Base-by-base conservation (phyloP, 306 rosid species). In the Styphnolobium japonicum region DNA sequence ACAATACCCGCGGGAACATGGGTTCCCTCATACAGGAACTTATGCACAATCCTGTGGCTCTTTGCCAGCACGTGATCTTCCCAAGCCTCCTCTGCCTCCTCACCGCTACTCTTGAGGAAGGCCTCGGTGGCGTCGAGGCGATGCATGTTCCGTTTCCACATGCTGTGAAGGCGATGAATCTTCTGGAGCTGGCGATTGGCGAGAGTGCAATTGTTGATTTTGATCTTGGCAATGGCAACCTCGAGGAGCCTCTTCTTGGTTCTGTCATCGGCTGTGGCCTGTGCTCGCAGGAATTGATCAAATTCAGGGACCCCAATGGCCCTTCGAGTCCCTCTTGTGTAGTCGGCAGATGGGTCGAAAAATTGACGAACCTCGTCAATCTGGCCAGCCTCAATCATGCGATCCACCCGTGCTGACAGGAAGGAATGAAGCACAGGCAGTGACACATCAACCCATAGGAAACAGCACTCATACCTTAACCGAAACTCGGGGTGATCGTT, bases 231-330 rank as follows among this genome's bases (percentile, higher is more conserved):
- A 73, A 80, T 73, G 79, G 90, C 84, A 5, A n/a, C 73, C 12
- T 83, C 65, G 1, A 83, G 79, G 39, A 83, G 66, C 52, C 7
- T 63, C 22, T 45, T 33, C 60, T 45, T 77, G 0, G 68, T 86
- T 31, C 29, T 55, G 4, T 79, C 69, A 10, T 80, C 84, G 1
- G 69, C 73, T 0, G 2, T 18, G 0, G 55, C 65, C 7, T 42
- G 60, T 4, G 79, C 74, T 62, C 43, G 46, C 4, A 86, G 56
- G 25, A 76, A 83, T 0, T 57, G 0, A 5, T 86, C 79, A 3
- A 86, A 68, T 49, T 86, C 90, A 0, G 90, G 90, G 0, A 86
- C 82, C 6, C 90, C 90, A 48, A 86, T 81, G 3, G 90, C 87
- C 36, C 71, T 67, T 61, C 90, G 60, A 5, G 80, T 22, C 34